Percentiles rank a stretch among this genome's conserved stretches.
phyloP scores from a whole-genome alignment of 345 rosid species.

The Murraya paniculata region DNA sequence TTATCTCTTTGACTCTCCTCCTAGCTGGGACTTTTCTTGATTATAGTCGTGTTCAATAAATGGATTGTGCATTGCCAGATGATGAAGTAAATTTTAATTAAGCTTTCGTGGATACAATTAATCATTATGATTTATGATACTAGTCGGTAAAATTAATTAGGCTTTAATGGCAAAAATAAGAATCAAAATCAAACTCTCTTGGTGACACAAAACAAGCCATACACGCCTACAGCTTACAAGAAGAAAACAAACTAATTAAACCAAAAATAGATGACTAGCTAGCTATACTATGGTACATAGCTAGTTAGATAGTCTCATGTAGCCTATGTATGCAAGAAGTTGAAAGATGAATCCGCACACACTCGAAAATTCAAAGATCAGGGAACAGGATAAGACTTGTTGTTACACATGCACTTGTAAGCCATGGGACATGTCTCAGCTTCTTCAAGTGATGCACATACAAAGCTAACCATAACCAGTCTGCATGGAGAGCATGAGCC shows the following conservation, averaged over 20 bases:
- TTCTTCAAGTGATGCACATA: constrained; percentile 76
- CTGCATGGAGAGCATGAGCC: constrained; percentile 90
- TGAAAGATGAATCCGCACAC: not conserved
- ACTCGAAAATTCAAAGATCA: constrained; percentile 11
- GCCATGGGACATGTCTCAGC: constrained; percentile 98
- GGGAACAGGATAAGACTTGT: constrained; percentile 88
- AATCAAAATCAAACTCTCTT: not conserved
- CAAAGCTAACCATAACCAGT: constrained; percentile 90
- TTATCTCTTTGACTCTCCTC: not conserved
- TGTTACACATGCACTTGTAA: constrained; percentile 90
- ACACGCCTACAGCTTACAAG: not conserved
- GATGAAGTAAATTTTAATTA: not conserved
- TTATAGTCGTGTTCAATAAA: not conserved
- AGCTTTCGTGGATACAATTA: not conserved
- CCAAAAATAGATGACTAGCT: not conserved
- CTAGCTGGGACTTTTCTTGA: not conserved
- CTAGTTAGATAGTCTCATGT: too few species aligned
- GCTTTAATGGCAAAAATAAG: not conserved
- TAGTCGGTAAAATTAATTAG: not conserved
- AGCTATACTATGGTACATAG: too few species aligned
- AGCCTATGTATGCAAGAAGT: not conserved
- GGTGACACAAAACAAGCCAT: not conserved
- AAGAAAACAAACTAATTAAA: not conserved
- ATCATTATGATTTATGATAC: not conserved
- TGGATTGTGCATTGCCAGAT: not conserved